phyloP scores from a whole-genome alignment of 768 basidiomycete species.

The Kockovaella imperatae region DNA sequence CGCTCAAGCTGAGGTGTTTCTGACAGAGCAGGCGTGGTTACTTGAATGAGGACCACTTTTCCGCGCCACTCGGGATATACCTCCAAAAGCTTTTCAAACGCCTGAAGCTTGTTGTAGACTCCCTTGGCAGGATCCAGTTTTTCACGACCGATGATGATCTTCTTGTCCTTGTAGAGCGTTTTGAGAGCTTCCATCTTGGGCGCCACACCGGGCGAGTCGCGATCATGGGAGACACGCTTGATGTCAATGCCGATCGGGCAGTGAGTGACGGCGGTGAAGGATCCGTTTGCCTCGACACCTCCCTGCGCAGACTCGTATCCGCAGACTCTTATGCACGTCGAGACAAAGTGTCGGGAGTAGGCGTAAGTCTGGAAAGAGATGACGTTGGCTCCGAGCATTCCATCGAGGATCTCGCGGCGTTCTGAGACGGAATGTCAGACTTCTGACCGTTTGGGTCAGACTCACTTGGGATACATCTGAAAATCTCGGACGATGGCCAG shows the following conservation, averaged over 20 bases:
- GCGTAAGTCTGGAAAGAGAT: constrained; percentile 95
- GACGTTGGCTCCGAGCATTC: constrained; percentile 94
- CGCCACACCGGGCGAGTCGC: constrained; percentile 66
- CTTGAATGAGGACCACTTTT: constrained; percentile 63
- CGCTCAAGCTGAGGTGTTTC: constrained; percentile 91
- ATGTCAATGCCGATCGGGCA: constrained; percentile 96
- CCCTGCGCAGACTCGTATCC: constrained; percentile 73
- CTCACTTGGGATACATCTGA: constrained; percentile 82
- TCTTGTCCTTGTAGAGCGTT: constrained; percentile 85
- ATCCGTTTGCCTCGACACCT: constrained; percentile 78
- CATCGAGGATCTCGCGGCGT: constrained; percentile 88
- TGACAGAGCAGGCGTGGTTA: constrained; percentile 83
- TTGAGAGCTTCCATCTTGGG: constrained; percentile 84
- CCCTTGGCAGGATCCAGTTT: constrained; percentile 99
- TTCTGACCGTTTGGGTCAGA: constrained; percentile 16
- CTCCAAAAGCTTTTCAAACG: constrained; percentile 86
- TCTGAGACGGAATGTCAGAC: constrained; percentile 47
- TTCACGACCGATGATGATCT: constrained; percentile 95
- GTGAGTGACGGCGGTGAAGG: constrained; percentile 71
- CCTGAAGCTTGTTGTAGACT: constrained; percentile 89
- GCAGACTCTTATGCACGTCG: constrained; percentile 90
- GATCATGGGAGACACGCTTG: constrained; percentile 73
- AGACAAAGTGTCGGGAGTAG: constrained; percentile 88
- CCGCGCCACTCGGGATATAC: constrained; percentile 95
- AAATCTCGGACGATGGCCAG: constrained; percentile 94